phyloP scores from a whole-genome alignment of 2,329 filamentous ascomycete genomes.

The Claviceps africana region DNA sequence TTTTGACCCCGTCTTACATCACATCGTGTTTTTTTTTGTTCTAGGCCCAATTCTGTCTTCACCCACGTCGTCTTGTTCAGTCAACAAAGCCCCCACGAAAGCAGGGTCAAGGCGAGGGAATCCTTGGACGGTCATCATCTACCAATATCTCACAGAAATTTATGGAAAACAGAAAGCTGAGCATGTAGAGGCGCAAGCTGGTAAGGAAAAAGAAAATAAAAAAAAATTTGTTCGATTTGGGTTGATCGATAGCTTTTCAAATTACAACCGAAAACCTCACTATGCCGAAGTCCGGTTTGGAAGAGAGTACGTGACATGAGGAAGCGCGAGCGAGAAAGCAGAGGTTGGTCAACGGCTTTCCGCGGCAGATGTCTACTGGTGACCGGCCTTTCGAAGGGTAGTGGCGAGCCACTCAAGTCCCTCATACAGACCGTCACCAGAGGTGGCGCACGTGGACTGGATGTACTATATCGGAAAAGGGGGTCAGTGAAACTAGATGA shows the following conservation, averaged over 20 bases:
- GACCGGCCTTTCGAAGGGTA: conserved; percentile 63
- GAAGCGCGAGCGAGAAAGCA: conserved; percentile 22
- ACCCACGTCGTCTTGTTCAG: background rate
- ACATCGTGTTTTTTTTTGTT: background rate
- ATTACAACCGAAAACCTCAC: conserved; percentile 44
- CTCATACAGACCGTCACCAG: conserved; percentile 98
- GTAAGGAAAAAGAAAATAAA: conserved; percentile 28
- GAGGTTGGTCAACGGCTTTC: conserved; percentile 20
- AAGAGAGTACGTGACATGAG: conserved; percentile 25
- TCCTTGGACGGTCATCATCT: conserved; percentile 1
- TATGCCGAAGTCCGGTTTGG: conserved; percentile 25
- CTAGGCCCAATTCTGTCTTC: background rate
- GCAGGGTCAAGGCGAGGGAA: background rate
- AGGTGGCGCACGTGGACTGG: conserved; percentile 98
- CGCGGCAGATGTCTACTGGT: conserved; percentile 39
- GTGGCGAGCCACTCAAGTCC: conserved; percentile 88
- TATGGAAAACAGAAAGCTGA: conserved; percentile 12
- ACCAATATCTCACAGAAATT: conserved; percentile 15
- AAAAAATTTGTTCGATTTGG: conserved; percentile 30
- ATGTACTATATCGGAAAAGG: conserved; percentile 63
- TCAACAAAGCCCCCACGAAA: background rate
- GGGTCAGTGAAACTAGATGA: conserved; percentile 4
- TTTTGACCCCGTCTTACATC: background rate
- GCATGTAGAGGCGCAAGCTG: conserved; percentile 14
- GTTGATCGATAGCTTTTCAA: conserved; percentile 39